Base-by-base conservation (phyloP, 768 basidiomycete genomes). In the Cystofilobasidium ferigula region DNA sequence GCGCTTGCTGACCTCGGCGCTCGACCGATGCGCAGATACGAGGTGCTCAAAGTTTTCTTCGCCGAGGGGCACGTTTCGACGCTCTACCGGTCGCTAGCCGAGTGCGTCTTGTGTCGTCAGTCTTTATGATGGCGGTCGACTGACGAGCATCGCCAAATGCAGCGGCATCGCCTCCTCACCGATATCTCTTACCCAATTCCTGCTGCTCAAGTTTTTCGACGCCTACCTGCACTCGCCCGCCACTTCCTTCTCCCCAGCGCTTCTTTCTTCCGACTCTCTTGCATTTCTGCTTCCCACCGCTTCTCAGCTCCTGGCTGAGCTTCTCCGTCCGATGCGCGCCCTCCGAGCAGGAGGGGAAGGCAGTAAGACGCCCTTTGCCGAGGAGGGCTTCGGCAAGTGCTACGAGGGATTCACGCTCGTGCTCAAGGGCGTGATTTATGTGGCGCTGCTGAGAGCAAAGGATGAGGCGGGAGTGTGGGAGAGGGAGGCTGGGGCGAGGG, bases 121-220 rank as follows among this genome's bases (percentile, higher is more conserved):
- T n/a, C n/a, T n/a, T n/a, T n/a, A n/a, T n/a, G n/a, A n/a, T n/a
- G n/a, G n/a, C n/a, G n/a, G n/a, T n/a, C n/a, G n/a, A n/a, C n/a
- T n/a, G n/a, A n/a, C n/a, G n/a, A n/a, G n/a, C n/a, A n/a, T 47
- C 45, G 8, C 40, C 18, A 53, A 45, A 45, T 62, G 42, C 73
- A 88, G 88, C 65, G 68, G 77, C 14, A 51, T 45, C 24, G n/a
- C 26, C 28, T 83, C 81, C 54, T 89, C 91, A 76, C 79, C 84
- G 16, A 82, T 92, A 45, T 84, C 88, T 7, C 88, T 90, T 0
- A 85, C 87, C 70, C 92, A 94, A 74, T 89, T 85, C 5, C 87
- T 83, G n/a, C 77, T 94, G 14, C 82, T 95, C 65, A 93, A 92
- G 75, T 79, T 94, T 20, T 78, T 92, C 16, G 92, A 94, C 73